Percentiles rank a stretch among this genome's conserved stretches.
These are phyloP conservation scores for Crucibulum laeve DNA, from an alignment of 768 basidiomycete genomes.

Conservation along the genomic window DNA sequence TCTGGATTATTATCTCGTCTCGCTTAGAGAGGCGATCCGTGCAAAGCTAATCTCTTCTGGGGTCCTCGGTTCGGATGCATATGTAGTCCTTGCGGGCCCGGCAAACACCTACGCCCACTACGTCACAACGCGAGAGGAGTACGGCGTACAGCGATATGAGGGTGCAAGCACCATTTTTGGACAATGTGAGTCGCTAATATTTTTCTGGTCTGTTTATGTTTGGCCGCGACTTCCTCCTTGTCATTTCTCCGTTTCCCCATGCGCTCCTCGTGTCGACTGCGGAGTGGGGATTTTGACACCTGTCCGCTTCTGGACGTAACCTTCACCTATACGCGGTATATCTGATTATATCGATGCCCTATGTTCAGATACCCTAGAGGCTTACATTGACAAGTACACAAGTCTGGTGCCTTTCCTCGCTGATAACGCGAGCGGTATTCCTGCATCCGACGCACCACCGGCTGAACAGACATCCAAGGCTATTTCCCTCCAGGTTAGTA, in stretches of 20 bases:
- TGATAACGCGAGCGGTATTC: slow-evolving; percentile 39
- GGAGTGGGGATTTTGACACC: slow-evolving; percentile 2
- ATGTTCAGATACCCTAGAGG: slow-evolving; percentile 63
- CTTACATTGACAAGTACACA: slow-evolving; percentile 74
- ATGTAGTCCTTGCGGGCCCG: slow-evolving; percentile 78
- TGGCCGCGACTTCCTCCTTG: background rate
- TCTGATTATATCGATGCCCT: background rate
- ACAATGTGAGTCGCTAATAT: slow-evolving; percentile 44
- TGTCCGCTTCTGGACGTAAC: slow-evolving; percentile 2
- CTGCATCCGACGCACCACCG: slow-evolving; percentile 62
- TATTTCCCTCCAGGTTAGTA: slow-evolving; percentile 59
- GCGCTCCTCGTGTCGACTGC: slow-evolving; percentile 1
- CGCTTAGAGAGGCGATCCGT: slow-evolving; percentile 58
- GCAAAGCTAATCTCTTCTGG: slow-evolving; percentile 58
- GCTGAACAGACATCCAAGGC: slow-evolving; percentile 60
- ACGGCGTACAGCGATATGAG: slow-evolving; percentile 72
- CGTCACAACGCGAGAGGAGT: slow-evolving; percentile 70
- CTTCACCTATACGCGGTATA: background rate
- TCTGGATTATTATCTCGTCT: background rate
- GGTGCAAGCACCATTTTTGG: slow-evolving; percentile 80
- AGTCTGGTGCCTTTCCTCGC: slow-evolving; percentile 62
- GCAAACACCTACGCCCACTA: slow-evolving; percentile 80
- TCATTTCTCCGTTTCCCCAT: background rate
- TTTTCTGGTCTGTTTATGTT: slow-evolving; percentile 1
- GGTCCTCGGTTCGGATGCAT: slow-evolving; percentile 61